Percentiles rank a stretch among this genome's conserved stretches.
These are phyloP conservation scores for Saraca asoca DNA, from an alignment of 331 rosid genomes.

Conservation along the genomic window DNA sequence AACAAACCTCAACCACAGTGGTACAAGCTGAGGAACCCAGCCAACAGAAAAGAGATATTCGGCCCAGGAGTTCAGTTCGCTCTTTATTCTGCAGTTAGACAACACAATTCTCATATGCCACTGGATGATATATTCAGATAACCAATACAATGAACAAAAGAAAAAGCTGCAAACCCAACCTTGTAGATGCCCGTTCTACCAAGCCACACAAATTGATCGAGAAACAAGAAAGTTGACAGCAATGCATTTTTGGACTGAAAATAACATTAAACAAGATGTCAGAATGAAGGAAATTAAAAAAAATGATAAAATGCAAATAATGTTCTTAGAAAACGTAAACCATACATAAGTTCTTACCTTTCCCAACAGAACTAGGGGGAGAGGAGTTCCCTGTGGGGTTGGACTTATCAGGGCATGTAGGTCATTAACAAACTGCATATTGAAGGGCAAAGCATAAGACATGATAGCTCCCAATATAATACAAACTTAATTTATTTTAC, in stretches of 20 bases:
- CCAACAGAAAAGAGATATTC: slow-evolving; percentile 93
- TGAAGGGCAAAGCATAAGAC: slow-evolving; percentile 28
- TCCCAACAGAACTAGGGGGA: slow-evolving; percentile 78
- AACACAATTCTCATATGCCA: slow-evolving; percentile 29
- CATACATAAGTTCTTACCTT: slow-evolving; percentile 54
- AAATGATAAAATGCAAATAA: slow-evolving; percentile 2
- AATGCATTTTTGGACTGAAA: slow-evolving; percentile 89
- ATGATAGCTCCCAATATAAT: neutral
- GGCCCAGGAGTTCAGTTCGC: slow-evolving; percentile 68
- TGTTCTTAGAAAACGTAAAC: neutral
- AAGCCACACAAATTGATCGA: slow-evolving; percentile 99
- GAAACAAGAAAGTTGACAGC: slow-evolving; percentile 89
- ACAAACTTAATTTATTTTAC: slow-evolving; percentile 4
- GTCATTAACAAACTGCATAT: slow-evolving; percentile 90
- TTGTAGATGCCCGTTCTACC: slow-evolving; percentile 84
- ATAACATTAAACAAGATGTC: slow-evolving; percentile 18
- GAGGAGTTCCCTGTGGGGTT: slow-evolving; percentile 84
- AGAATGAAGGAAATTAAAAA: neutral
- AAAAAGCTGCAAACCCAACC: slow-evolving; percentile 47
- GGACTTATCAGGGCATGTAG: slow-evolving; percentile 90
- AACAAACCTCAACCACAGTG: slow-evolving; percentile 80
- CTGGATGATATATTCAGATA: slow-evolving; percentile 3
- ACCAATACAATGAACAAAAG: slow-evolving; percentile 18
- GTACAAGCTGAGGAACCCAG: slow-evolving; percentile 77
- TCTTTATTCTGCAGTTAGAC: slow-evolving; percentile 72